phyloP scores from a whole-genome alignment of 805 yeast species.

The Zygosaccharomyces bailii region DNA sequence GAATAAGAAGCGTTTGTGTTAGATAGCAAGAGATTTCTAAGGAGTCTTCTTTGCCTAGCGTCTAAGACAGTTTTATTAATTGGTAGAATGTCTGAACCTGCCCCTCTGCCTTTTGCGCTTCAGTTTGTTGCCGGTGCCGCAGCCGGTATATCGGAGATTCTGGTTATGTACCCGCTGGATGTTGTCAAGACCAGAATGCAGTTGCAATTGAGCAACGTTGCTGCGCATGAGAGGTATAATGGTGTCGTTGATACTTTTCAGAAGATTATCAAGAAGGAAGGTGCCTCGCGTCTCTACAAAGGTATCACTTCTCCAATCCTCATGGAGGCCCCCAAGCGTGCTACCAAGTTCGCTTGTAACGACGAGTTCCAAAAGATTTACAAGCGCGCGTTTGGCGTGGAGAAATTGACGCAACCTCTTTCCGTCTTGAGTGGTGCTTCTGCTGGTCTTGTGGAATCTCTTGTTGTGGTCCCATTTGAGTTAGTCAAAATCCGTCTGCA shows the following conservation, averaged over 20 bases:
- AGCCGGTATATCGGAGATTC: constrained; percentile 95
- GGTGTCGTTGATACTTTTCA: constrained; percentile 82
- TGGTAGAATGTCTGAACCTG: constrained; percentile 16
- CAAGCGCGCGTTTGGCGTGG: constrained; percentile 63
- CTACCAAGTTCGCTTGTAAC: constrained; percentile 96
- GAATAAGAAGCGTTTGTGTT: not conserved
- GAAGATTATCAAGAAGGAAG: constrained; percentile 84
- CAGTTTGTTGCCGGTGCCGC: constrained; percentile 91
- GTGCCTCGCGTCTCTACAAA: constrained; percentile 76
- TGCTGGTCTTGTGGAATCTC: constrained; percentile 96
- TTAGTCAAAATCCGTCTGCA: constrained; percentile 92
- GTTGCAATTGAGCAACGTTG: constrained; percentile 54
- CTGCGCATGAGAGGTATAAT: constrained; percentile 50
- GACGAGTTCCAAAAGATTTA: constrained; percentile 93
- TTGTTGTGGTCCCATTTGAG: constrained; percentile 97
- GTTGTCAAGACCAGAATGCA: constrained; percentile 97
- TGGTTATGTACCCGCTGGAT: constrained; percentile 94
- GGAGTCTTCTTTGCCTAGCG: not conserved
- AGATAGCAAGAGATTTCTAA: not conserved
- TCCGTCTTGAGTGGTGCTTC: constrained; percentile 94
- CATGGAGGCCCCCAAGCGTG: constrained; percentile 99
- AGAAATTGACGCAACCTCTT: constrained; percentile 70
- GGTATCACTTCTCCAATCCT: constrained; percentile 95
- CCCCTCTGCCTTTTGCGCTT: constrained; percentile 82
- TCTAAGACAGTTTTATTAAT: not conserved